Percentiles rank a stretch among this genome's conserved stretches.
Conservation (phyloP, 75 land plant species). For the Chamaecyparis obtusa region DNA sequence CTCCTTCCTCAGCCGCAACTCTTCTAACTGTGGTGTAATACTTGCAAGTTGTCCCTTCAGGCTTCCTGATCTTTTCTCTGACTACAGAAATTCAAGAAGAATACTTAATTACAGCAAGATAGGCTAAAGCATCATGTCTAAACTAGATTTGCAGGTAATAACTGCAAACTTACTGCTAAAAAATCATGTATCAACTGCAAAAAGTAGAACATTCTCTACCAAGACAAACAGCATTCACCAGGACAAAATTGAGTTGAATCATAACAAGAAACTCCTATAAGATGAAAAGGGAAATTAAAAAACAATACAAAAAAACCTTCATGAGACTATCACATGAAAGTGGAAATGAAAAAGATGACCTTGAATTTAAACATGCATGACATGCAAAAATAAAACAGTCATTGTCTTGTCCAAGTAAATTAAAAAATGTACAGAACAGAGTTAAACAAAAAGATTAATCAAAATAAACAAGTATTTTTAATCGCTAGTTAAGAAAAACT, state of each 20-base stretch:
- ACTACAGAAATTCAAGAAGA: slow-evolving; percentile 20
- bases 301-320: neutral
- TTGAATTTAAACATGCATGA: neutral
- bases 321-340: neutral
- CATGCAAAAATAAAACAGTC: neutral
- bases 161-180: neutral
- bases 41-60: slow-evolving; percentile 67
- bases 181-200: neutral
- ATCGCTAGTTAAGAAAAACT: too few relatives aligned
- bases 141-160: neutral
- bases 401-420: neutral
- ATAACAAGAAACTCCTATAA: neutral
- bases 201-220: neutral
- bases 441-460: neutral
- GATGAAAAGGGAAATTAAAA: neutral
- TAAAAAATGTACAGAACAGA: neutral
- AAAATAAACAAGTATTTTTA: too few relatives aligned
- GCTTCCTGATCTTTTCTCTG: slow-evolving; percentile 37
- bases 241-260: neutral
- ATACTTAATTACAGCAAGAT: neutral
- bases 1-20: slow-evolving; percentile 48
- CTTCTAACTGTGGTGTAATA: slow-evolving; percentile 60
- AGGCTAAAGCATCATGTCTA: neutral
- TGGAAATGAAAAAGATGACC: neutral
- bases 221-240: neutral